A percentile compares a stretch with the other conserved stretches of the same genome.
phyloP scores from a whole-genome alignment of 129 eudicot genomes.

The Saposhnikovia divaricata region DNA sequence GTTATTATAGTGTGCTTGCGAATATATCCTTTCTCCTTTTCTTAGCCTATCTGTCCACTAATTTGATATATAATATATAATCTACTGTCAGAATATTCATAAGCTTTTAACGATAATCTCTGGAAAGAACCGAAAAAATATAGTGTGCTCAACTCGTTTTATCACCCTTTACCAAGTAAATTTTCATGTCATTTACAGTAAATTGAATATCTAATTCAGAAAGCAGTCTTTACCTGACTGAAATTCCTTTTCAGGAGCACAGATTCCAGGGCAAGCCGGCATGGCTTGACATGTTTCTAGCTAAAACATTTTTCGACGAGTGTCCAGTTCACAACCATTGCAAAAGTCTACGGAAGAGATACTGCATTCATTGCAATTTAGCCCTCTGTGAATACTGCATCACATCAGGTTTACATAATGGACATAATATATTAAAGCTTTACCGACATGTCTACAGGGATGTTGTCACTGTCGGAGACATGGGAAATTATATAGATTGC shows the following conservation, averaged over 20 bases:
- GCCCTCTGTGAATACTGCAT: constrained; percentile 44
- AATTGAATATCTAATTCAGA: neutral
- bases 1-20: neutral
- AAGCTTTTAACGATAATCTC: neutral
- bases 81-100: neutral
- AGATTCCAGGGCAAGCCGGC: neutral
- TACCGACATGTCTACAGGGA: constrained; percentile 50
- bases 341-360: constrained; percentile 28
- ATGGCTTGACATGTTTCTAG: constrained; percentile 27
- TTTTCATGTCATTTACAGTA: too few species aligned
- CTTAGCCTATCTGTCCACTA: neutral
- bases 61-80: too few species aligned
- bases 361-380: constrained; percentile 47
- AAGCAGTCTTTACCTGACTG: neutral
- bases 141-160: neutral
- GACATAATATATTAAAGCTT: constrained; percentile 37
- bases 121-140: too few species aligned
- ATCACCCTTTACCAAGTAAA: neutral
- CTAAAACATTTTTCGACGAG: constrained; percentile 30
- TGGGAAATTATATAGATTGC: constrained; percentile 33
- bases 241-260: neutral
- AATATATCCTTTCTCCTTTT: neutral
- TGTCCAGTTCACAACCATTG: constrained; percentile 29
- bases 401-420: constrained; percentile 22
- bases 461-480: constrained; percentile 37